Evolutionary conservation across 2,329 filamentous ascomycete genomes (phyloP).

Genomic region (Apiospora aurea): DNA sequence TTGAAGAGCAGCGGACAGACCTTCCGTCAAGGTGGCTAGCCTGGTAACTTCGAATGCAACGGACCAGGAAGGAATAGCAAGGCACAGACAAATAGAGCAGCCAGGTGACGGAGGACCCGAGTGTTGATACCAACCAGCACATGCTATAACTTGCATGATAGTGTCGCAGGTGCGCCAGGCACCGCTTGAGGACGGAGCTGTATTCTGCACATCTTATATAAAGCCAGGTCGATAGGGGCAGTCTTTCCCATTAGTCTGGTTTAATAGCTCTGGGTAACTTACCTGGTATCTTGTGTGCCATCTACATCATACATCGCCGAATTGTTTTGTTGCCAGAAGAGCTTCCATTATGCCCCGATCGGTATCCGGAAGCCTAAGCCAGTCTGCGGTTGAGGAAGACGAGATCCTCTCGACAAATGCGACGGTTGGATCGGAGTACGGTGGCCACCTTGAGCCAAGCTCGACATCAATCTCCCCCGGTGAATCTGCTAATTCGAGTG

Average conservation of each 20-base stretch:
- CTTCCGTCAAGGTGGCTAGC: not conserved
- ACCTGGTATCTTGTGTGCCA: not conserved
- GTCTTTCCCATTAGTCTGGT: not conserved
- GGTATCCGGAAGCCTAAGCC: not conserved
- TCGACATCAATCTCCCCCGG: not conserved
- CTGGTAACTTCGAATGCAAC: not conserved
- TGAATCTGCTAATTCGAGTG: not conserved
- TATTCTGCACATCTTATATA: not conserved
- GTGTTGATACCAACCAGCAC: not conserved
- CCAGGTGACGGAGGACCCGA: not conserved
- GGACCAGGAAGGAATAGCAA: not conserved
- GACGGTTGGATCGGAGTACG: constrained; percentile 1
- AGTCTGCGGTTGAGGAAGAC: not conserved
- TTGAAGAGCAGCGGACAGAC: not conserved
- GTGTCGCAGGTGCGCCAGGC: not conserved
- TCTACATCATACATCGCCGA: not conserved
- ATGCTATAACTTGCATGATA: constrained; percentile 9
- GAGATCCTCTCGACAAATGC: not conserved
- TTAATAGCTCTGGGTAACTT: not conserved
- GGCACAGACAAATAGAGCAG: not conserved
- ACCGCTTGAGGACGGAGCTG: not conserved
- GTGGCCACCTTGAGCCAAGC: not conserved
- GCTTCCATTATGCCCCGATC: not conserved
- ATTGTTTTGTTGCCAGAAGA: not conserved
- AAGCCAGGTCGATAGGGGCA: not conserved